phyloP scores from a whole-genome alignment of 1,139 yeast genomes.

The Blastobotrys buckinghamii region DNA sequence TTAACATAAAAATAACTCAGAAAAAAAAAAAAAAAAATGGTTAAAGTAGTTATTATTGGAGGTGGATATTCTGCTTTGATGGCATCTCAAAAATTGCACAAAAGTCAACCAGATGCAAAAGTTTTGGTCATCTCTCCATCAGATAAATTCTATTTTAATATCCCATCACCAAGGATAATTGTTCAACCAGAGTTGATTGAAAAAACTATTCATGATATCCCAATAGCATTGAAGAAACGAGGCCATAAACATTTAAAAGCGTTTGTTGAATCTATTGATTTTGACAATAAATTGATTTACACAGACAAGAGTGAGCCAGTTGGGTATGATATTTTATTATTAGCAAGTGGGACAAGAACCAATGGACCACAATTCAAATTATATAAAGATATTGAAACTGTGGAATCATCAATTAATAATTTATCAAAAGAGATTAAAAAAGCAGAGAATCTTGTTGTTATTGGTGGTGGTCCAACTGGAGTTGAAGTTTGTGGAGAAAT shows the following conservation, averaged over 20 bases:
- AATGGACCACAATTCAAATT: slow-evolving; percentile 60
- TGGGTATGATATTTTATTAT: slow-evolving; percentile 65
- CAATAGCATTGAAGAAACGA: slow-evolving; percentile 14
- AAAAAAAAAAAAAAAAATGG: no score
- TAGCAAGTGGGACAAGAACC: slow-evolving; percentile 68
- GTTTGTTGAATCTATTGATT: slow-evolving; percentile 27
- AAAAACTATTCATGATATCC: slow-evolving; percentile 15
- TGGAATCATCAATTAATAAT: slow-evolving; percentile 68
- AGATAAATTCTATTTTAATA: slow-evolving; percentile 16
- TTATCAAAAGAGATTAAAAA: slow-evolving; percentile 69
- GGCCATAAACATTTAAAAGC: slow-evolving; percentile 23
- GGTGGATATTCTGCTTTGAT: no score
- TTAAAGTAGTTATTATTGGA: no score
- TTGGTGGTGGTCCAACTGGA: slow-evolving; percentile 94
- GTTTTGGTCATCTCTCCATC: background rate
- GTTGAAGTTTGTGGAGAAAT: slow-evolving; percentile 81
- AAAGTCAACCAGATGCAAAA: no score
- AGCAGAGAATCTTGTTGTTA: slow-evolving; percentile 68
- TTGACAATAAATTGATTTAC: slow-evolving; percentile 25
- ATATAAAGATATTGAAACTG: slow-evolving; percentile 60
- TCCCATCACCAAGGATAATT: slow-evolving; percentile 26
- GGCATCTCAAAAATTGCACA: no score
- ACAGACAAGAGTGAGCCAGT: slow-evolving; percentile 23
- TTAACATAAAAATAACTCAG: no score
- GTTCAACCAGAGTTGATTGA: slow-evolving; percentile 21